Base-by-base conservation (phyloP, 345 rosid genomes). In the Viola odorata region DNA sequence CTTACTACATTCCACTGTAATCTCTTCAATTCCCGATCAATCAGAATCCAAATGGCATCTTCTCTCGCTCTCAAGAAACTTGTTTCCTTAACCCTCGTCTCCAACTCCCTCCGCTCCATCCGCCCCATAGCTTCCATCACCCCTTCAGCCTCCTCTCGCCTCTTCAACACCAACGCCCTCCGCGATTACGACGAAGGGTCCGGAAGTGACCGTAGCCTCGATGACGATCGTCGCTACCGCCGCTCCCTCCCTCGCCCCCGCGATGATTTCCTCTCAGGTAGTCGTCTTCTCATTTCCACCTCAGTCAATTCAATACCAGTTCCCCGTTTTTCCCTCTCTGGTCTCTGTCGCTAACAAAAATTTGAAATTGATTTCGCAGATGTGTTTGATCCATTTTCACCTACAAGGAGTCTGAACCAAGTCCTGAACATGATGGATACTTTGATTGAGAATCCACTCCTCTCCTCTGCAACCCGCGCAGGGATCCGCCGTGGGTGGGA, bases 351-450 rank as follows among this genome's bases (percentile, higher is more conserved):
- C 23, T 39, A 14, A 5, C 45, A 38, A 44, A 41, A 4, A 13
- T 41, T 9, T 8, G n/a, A 39, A 0, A 12, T 8, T 37, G 13
- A 3, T 42, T 12, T 23, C 15, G 15, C 58, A 77, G 81, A 64
- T 3, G 62, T 15, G 32, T 36, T 66, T n/a, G 70, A 63, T 14
- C 91, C 95, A 6, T 81, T 89, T n/a, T 80, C 75, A 1, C 78
- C 92, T 5, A 76, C 82, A 0, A 79, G 91, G 66, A 85, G 84
- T 63, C 59, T 89, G 38, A 78, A 84, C 65, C 88, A 82, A 53
- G 72, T 87, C 37, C 78, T 87, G 69, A 87, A 87, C 69, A 62
- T 82, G 48, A 71, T 85, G 91, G 95, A 86, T 67, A 82, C 69
- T 10, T 32, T 82, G 45, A 56, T 73, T 60, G 87, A 89, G 55